A percentile compares a stretch with the other conserved stretches of the same genome.
Evolutionary conservation across 352 stramenopile species (phyloP).

Genomic region (Thalassiosira mediterranea): DNA sequence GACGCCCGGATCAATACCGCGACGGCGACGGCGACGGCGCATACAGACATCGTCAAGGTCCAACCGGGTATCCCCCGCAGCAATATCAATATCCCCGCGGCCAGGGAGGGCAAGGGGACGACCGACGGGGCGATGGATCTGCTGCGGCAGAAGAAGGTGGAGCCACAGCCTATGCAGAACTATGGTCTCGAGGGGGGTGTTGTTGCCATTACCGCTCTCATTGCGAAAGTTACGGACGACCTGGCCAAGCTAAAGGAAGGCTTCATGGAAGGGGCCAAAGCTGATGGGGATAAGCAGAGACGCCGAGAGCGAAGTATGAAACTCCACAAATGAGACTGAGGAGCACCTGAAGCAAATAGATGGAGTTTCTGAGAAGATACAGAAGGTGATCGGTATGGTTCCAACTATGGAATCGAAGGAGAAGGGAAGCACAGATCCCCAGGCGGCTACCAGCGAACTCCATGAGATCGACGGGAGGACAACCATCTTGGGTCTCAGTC

Average conservation of each 20-base stretch:
- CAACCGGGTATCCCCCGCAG: not conserved
- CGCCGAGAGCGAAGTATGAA: not conserved
- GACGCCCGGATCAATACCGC: not conserved
- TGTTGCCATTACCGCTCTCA: slow-evolving; percentile 13
- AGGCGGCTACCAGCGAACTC: too few species aligned
- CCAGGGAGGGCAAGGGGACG: slow-evolving; percentile 34
- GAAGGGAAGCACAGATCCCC: not conserved
- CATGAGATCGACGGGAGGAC: too few species aligned
- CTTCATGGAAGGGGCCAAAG: not conserved
- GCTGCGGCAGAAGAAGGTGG: slow-evolving; percentile 37
- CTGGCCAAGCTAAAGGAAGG: slow-evolving; percentile 25
- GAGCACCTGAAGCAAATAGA: not conserved
- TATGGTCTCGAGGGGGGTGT: slow-evolving; percentile 3
- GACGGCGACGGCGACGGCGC: not conserved
- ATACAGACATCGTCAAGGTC: not conserved
- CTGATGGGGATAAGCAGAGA: slow-evolving; percentile 4
- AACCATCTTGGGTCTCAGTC: too few species aligned
- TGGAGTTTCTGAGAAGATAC: slow-evolving; percentile 2
- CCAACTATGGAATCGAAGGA: slow-evolving; percentile 8
- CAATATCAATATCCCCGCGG: slow-evolving; percentile 21
- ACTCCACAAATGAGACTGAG: not conserved
- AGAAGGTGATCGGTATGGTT: not conserved
- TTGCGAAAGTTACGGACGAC: slow-evolving; percentile 31
- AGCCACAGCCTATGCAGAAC: too few species aligned
- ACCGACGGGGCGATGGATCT: slow-evolving; percentile 75